Base-by-base conservation (phyloP, 306 rosid genomes). In the Datisca glomerata region DNA sequence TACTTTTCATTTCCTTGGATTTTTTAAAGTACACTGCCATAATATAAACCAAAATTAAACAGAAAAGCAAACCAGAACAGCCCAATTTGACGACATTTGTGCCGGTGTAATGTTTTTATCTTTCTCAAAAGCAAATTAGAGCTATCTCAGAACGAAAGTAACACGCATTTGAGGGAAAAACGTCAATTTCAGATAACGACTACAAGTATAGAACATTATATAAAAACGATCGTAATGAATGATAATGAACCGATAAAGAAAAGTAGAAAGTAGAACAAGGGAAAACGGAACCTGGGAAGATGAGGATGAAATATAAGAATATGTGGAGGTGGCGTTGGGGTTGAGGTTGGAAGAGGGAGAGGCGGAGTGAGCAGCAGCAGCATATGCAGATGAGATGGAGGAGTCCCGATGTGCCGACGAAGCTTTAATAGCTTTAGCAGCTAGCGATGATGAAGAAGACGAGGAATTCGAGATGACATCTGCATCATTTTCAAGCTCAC, bases 371-470 rank as follows among this genome's bases (percentile, higher is more conserved):
- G 78, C 64, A 40, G 63, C 77, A 41, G 78, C 64, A 40, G 63
- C 77, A 22, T 89, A 89, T 18, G 81, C 81, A n/a, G 97, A 89
- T 34, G 97, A 89, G 16, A 83, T 79, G 4, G 97, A 83, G 35
- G 93, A 80, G 51, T 77, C 95, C 7, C 91, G 80, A 20, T 82
- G 69, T 0, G 97, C 86, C 20, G 97, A 89, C 24, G 97, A 89
- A 13, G 94, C 93, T 64, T 80, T 69, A 1, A 89, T 83, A 19
- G 95, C 97, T 64, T 80, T 89, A 2, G 97, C 97, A 6, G 97
- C 97, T 3, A 89, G 93, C 13, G 95, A 76, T 33, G 55, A 38
- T 12, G 85, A 63, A 6, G 84, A 49, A 11, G 68, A 44, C 11
- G 75, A 61, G 6, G 63, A 35, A 3, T 29, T 36, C 19, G 69